Evolutionary conservation across 305 asterid genomes (phyloP).

Genomic region (Solanum chacoense): DNA sequence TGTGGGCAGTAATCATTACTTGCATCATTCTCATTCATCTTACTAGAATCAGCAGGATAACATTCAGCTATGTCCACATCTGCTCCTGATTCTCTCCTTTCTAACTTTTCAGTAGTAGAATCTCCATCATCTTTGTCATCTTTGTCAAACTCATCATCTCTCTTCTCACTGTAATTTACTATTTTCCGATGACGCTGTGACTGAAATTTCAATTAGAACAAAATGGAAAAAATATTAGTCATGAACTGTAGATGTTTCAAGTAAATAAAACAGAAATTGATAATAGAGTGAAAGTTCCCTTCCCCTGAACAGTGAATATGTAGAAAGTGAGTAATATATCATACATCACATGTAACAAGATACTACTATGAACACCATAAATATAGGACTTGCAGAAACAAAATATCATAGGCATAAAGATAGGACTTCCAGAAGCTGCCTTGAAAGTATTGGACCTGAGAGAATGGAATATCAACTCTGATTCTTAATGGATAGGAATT

Average conservation of each 20-base stretch:
- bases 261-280: background rate
- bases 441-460: background rate
- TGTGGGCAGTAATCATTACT: conserved; percentile 2
- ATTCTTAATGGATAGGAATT: background rate
- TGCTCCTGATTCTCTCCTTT: conserved; percentile 10
- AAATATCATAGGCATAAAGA: background rate
- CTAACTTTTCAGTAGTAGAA: conserved; percentile 5
- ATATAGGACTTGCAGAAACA: background rate
- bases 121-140: conserved; percentile 19
- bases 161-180: conserved; percentile 31
- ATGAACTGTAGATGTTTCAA: background rate
- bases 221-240: background rate
- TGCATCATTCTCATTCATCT: background rate
- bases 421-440: background rate
- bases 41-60: conserved; percentile 8
- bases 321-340: background rate
- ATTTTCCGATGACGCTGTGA: conserved; percentile 52
- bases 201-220: conserved; percentile 29
- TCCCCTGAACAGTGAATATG: background rate
- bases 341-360: background rate
- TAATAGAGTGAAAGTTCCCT: background rate
- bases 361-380: background rate
- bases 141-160: conserved; percentile 19
- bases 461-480: background rate
- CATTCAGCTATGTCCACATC: conserved; percentile 14